Evolutionary conservation across 2,329 filamentous ascomycete species (phyloP).

Genomic region (Lachnellula subtilissima): DNA sequence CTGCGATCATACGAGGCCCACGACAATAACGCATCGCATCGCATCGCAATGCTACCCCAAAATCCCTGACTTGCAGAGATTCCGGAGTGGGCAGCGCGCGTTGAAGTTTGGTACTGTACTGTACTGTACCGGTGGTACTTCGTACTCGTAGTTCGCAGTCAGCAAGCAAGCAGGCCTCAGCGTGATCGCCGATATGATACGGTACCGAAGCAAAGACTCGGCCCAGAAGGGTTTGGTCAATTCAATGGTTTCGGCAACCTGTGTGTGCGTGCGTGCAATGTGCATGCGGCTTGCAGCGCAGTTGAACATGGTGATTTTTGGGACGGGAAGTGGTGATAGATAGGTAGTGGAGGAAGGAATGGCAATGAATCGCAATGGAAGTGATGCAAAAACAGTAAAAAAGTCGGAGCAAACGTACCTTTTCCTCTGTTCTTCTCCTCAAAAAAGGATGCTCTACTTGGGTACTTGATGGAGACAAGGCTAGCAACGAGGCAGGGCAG

Average conservation of each 20-base stretch:
- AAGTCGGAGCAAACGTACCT: too few relatives aligned
- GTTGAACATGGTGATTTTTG: not conserved
- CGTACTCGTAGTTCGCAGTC: not conserved
- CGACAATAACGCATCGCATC: not conserved
- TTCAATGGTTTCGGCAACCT: conserved; percentile 2
- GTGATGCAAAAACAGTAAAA: too few relatives aligned
- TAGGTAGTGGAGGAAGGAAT: conserved; percentile 10
- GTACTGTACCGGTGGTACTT: too few relatives aligned
- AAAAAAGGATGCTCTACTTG: too few relatives aligned
- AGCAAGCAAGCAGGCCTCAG: not conserved
- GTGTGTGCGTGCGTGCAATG: conserved; percentile 3
- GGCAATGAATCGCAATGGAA: not conserved
- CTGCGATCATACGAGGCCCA: not conserved
- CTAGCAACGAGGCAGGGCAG: too few relatives aligned
- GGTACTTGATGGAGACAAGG: too few relatives aligned
- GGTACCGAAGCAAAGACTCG: conserved; percentile 10
- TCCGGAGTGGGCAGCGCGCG: not conserved
- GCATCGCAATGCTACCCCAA: not conserved
- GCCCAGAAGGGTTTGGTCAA: conserved; percentile 11
- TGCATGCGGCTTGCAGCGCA: not conserved
- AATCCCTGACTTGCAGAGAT: not conserved
- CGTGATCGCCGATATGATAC: conserved; percentile 8
- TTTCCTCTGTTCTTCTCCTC: too few relatives aligned
- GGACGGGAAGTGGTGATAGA: not conserved
- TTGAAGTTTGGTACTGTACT: not conserved